Evolutionary conservation across 2,329 filamentous ascomycete species (phyloP), one percentile per base, ranked within the genome.

Genomic region (Penicillium sumatraense): DNA sequence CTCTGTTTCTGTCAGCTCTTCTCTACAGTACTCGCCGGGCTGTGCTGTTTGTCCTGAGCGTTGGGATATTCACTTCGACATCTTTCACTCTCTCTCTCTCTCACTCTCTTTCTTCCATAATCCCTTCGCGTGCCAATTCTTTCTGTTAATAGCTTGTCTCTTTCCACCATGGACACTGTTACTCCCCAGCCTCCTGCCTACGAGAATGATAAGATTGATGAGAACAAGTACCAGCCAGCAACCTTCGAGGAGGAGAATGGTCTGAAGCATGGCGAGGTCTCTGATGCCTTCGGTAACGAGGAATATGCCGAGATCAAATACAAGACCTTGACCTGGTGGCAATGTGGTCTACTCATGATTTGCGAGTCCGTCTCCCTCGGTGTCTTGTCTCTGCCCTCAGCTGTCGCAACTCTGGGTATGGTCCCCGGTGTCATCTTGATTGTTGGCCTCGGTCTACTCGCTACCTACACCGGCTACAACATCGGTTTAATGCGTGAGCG

Each of bases 391-490:
- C 56, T 66, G 23, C 63, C 63, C 13, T 36, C 54, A 9, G 62
- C 63, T 9, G 42, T 66, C n/a, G 57, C 63, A 27, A 64, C 62
- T n/a, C 47, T 66, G 40, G 63, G 63, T 14, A 24, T 66, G 6
- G 59, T 64, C 23, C 63, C 63, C 9, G 83, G 81, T 24, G 64
- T 84, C 16, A 77, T 87, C 45, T 70, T 85, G 23, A 82, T 84
- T 53, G 62, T 85, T 49, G 68, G 77, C 14, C 71, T 86, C 8
- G 83, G 84, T 40, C 53, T 83, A 35, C 70, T 86, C 10, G 78
- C 84, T 10, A 82, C 79, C 8, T 86, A 86, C 67, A 85, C 83
- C 3, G 83, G 84, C 41, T 84, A 81, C 63, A 78, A 86, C 8
- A 80, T 87, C 35, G 84, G 81, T 29, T 79, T 84, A 60, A 85